Conservation (phyloP, 148 eudicot species). For the Vaccinium macrocarpon region DNA sequence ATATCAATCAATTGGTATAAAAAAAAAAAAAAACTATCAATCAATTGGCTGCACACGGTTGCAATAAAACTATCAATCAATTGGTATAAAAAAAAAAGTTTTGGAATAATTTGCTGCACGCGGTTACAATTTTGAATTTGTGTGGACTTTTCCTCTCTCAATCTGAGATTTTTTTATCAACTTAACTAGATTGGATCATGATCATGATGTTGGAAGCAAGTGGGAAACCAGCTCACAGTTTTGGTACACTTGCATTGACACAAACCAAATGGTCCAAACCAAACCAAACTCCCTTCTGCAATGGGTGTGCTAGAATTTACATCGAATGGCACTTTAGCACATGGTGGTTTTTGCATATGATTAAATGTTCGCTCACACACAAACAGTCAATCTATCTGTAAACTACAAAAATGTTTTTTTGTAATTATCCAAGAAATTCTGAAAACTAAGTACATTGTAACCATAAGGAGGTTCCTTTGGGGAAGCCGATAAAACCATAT, state of each 20-base stretch:
- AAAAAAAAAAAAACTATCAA: too few species aligned
- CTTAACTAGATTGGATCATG: background rate
- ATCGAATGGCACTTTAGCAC: background rate
- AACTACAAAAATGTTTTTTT: background rate
- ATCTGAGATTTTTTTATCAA: background rate
- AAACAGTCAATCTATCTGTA: background rate
- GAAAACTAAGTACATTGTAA: background rate
- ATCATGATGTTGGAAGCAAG: background rate
- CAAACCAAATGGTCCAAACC: background rate
- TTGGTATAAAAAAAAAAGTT: too few species aligned
- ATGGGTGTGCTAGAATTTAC: background rate
- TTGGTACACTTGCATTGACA: background rate
- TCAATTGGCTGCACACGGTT: too few species aligned
- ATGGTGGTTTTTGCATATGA: background rate
- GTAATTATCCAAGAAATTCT: background rate
- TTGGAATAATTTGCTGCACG: too few species aligned
- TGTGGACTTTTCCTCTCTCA: background rate
- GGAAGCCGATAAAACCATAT: too few species aligned
- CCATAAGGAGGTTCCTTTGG: background rate
- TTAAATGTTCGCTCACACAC: background rate
- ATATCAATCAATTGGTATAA: too few species aligned
- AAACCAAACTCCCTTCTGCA: background rate
- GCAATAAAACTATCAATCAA: too few species aligned
- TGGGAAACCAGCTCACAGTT: background rate
- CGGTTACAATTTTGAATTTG: too few species aligned